Conservation (phyloP, 192 early-diverging fungal species). For the Chytriomyces sp. region DNA sequence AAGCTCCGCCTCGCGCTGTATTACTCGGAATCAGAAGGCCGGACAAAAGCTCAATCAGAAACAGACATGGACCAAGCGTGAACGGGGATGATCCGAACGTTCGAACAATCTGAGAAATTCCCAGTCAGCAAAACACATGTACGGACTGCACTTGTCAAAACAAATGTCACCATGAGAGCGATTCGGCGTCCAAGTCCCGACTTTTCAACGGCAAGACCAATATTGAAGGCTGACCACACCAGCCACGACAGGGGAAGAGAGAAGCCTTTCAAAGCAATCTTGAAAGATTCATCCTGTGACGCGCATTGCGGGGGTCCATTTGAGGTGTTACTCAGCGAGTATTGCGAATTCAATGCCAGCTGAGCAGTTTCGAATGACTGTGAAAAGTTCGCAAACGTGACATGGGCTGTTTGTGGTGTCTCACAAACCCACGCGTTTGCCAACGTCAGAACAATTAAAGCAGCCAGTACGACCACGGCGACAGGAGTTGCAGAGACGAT, state of each 20-base stretch:
- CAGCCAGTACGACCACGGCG: constrained; percentile 56
- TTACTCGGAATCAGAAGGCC: constrained; percentile 29
- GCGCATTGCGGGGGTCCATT: constrained; percentile 55
- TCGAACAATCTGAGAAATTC: constrained; percentile 38
- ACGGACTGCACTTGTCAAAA: constrained; percentile 59
- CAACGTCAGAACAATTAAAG: constrained; percentile 60
- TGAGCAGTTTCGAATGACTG: neutral
- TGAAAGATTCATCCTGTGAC: constrained; percentile 63
- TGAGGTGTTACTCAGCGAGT: neutral
- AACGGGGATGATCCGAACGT: constrained; percentile 45
- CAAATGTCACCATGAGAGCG: constrained; percentile 58
- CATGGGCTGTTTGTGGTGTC: constrained; percentile 41
- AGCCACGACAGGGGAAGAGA: constrained; percentile 70
- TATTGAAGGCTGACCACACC: constrained; percentile 76
- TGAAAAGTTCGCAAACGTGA: neutral
- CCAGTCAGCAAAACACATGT: constrained; percentile 52
- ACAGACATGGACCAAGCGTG: constrained; percentile 63
- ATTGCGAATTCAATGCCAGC: neutral
- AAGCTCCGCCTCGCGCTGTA: constrained; percentile 78
- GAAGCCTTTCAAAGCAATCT: constrained; percentile 66
- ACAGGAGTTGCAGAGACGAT: neutral
- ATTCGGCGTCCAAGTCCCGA: constrained; percentile 70
- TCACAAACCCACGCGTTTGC: constrained; percentile 68
- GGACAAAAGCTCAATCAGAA: constrained; percentile 74
- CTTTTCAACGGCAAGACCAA: constrained; percentile 61